Conservation (phyloP, 441 rosid genomes). For the Bruguiera hainesii region DNA sequence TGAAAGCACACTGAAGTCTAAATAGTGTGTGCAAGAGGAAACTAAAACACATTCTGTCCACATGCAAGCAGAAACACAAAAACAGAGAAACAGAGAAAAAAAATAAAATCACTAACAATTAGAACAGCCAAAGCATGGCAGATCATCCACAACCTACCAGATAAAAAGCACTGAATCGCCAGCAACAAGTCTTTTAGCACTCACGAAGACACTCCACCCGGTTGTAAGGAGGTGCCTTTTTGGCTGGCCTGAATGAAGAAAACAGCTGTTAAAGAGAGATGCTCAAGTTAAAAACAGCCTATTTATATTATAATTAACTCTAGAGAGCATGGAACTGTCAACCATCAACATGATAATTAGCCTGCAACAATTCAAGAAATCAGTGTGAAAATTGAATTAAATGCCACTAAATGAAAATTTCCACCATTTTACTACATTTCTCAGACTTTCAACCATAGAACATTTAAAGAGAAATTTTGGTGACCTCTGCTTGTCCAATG, state of each 20-base stretch:
- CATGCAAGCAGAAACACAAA: background rate
- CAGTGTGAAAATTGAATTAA: too few species aligned
- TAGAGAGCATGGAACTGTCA: background rate
- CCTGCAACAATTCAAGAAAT: constrained; percentile 1
- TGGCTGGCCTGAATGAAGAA: constrained; percentile 45
- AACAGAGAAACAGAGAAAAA: background rate
- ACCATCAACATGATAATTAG: background rate
- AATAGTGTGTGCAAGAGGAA: background rate
- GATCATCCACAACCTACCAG: constrained; percentile 33
- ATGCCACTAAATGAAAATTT: too few species aligned
- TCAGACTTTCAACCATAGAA: too few species aligned
- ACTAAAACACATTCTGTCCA: background rate
- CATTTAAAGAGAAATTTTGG: too few species aligned
- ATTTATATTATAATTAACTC: background rate
- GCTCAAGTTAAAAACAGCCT: too few species aligned
- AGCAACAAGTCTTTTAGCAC: constrained; percentile 53
- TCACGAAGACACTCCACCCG: constrained; percentile 42
- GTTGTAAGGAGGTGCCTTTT: constrained; percentile 53
- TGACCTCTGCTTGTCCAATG: too few species aligned
- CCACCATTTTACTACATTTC: too few species aligned
- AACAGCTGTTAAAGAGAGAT: constrained; percentile 1
- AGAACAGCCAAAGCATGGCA: background rate
- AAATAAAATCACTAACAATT: background rate
- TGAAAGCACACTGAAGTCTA: background rate
- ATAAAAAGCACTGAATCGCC: constrained; percentile 61